Conservation (phyloP, 2,329 filamentous ascomycete genomes). For the Talaromyces amestolkiae region DNA sequence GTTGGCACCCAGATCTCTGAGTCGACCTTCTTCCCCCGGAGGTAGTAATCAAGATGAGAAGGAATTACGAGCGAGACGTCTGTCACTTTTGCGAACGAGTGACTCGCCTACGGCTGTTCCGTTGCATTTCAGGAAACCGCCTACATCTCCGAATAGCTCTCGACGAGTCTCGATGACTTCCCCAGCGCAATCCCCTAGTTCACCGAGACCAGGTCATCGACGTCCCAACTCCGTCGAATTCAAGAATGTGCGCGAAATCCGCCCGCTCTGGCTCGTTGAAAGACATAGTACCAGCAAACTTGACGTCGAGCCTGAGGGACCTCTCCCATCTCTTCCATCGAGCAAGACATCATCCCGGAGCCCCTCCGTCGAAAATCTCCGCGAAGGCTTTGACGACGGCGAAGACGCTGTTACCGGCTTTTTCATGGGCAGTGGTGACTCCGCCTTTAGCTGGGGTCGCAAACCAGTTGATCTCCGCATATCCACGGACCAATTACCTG, state of each 20-base stretch:
- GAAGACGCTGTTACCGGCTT: conserved; percentile 23
- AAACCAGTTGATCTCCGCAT: conserved; percentile 29
- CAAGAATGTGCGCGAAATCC: conserved; percentile 62
- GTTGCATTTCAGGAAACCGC: conserved; percentile 54
- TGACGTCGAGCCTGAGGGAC: conserved; percentile 40
- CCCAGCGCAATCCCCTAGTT: conserved; percentile 37
- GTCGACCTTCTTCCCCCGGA: conserved; percentile 35
- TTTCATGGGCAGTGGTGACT: conserved; percentile 33
- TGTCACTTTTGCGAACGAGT: conserved; percentile 29
- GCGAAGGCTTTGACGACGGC: conserved; percentile 29
- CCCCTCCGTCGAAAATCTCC: conserved; percentile 46
- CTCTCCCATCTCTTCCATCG: conserved; percentile 51
- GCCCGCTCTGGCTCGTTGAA: conserved; percentile 80
- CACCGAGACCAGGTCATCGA: conserved; percentile 47
- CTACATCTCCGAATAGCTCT: conserved; percentile 44
- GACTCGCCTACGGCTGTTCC: conserved; percentile 56
- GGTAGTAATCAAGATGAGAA: conserved; percentile 21
- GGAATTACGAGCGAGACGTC: conserved; percentile 26
- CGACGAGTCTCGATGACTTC: conserved; percentile 42
- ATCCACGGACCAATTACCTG: conserved; percentile 35
- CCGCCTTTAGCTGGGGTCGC: conserved; percentile 26
- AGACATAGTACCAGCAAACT: conserved; percentile 50
- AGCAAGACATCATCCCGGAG: conserved; percentile 50
- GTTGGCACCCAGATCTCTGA: conserved; percentile 31
- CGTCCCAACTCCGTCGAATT: conserved; percentile 54